Conservation (phyloP, 306 rosid genomes). For the Rubus idaeus region DNA sequence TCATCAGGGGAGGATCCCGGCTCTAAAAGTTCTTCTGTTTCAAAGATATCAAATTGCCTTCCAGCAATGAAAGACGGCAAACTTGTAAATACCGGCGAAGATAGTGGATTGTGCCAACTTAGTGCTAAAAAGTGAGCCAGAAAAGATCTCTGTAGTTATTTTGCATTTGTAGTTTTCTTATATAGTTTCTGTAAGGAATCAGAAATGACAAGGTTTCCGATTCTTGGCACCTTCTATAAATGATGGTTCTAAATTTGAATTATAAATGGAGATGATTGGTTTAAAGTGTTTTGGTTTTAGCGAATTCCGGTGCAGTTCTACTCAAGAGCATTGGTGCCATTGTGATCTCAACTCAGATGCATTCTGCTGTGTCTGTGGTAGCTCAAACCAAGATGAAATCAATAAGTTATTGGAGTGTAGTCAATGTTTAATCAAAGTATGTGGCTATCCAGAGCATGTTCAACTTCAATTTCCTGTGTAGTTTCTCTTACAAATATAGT, state of each 20-base stretch:
- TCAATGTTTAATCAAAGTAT: slow-evolving; percentile 50
- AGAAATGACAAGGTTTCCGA: slow-evolving; percentile 8
- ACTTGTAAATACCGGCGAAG: slow-evolving; percentile 36
- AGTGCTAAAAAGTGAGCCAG: slow-evolving; percentile 46
- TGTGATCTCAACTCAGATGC: slow-evolving; percentile 40
- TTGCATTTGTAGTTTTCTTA: slow-evolving; percentile 11
- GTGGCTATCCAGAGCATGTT: slow-evolving; percentile 26
- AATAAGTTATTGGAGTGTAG: slow-evolving; percentile 55
- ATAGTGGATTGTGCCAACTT: slow-evolving; percentile 32
- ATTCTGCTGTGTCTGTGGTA: slow-evolving; percentile 59
- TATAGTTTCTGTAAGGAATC: slow-evolving; percentile 11
- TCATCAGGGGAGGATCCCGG: slow-evolving; percentile 30
- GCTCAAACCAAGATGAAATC: slow-evolving; percentile 53
- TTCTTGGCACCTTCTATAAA: slow-evolving; percentile 14
- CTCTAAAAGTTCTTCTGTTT: slow-evolving; percentile 20
- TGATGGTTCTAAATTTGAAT: background rate
- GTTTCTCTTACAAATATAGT: slow-evolving; percentile 10
- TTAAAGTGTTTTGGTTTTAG: slow-evolving; percentile 1
- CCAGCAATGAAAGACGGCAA: slow-evolving; percentile 38
- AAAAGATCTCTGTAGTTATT: background rate
- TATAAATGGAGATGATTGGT: slow-evolving; percentile 11
- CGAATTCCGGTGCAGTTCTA: slow-evolving; percentile 37
- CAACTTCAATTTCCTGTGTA: slow-evolving; percentile 21
- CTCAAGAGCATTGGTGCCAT: slow-evolving; percentile 35
- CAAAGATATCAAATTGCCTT: slow-evolving; percentile 30